Evolutionary conservation across 1,139 yeast species (phyloP), one percentile per base, ranked within the genome.

Genomic region (Hyphopichia wangnamkhiaoensis): DNA sequence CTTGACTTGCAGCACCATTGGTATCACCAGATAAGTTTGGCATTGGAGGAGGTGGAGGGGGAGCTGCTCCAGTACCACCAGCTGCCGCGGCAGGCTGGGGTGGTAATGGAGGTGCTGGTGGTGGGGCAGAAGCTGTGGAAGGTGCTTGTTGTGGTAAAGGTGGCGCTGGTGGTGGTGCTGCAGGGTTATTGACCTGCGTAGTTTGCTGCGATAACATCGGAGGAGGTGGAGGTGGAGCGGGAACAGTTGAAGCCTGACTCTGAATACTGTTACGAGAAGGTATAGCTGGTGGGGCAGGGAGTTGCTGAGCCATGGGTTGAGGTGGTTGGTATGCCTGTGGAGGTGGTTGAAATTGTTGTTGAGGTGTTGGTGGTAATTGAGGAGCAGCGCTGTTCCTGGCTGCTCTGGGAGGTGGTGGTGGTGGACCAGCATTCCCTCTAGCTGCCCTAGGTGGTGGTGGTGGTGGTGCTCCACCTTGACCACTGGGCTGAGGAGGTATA

Each of bases 11-110:
- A 2, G 56, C 45, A 4, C 45, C 43, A 3, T 49, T 37, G 0
- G 49, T 28, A 5, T 39, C 46, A 3, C 45, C 45, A 37, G 45
- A 33, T 12, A 45, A 43, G 8, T 67, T 58, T 3, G 68, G 63
- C 6, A 68, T 63, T n/a, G 71, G 61, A 2, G 71, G 63, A 9
- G 71, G 62, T 16, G 64, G 61, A n/a, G 64, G 58, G 3, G 63
- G 58, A n/a, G 68, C 62, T 16, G 34, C 19, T 21, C 25, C n/a
- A 1, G 54, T 52, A 3, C 53, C 54, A 41, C 50, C 20, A 54
- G 53, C 38, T 33, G 33, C 28, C 1, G 43, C 12, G 16, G 64
- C 57, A 12, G 66, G 68, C 15, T 69, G 71, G 5, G 37, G 20
- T 9, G 24, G 14, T 15, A 50, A 37, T 27, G 60, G 58, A 9